Evolutionary conservation across 2,329 filamentous ascomycete species (phyloP).

Genomic region (Diaporthe sp.): DNA sequence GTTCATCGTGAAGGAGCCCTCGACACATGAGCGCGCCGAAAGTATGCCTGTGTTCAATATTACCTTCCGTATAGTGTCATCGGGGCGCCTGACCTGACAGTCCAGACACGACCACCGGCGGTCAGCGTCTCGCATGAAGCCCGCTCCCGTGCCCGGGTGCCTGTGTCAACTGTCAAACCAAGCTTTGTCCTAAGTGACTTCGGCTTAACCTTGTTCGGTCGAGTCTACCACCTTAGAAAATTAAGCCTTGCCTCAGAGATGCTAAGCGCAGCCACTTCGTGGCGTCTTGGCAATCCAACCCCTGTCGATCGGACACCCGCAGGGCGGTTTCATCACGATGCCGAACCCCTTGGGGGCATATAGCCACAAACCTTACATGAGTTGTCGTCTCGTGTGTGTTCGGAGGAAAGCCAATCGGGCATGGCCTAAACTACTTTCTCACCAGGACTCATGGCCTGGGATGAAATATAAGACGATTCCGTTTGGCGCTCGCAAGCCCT

Average conservation of each 20-base stretch:
- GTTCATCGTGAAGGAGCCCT: background rate
- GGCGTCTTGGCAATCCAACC: constrained; percentile 22
- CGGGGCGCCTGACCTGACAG: constrained; percentile 14
- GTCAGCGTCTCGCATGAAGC: constrained; percentile 5
- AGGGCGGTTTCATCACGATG: constrained; percentile 28
- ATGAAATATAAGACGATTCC: constrained; percentile 27
- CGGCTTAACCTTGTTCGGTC: constrained; percentile 19
- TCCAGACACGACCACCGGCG: background rate
- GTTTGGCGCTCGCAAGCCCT: background rate
- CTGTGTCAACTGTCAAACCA: constrained; percentile 31
- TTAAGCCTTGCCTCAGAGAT: constrained; percentile 28
- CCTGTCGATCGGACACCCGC: constrained; percentile 17
- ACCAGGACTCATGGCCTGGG: background rate
- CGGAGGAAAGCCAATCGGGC: constrained; percentile 26
- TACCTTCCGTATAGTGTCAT: background rate
- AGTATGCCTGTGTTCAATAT: background rate
- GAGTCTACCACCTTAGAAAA: background rate
- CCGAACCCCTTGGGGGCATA: constrained; percentile 6
- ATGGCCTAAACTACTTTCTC: background rate
- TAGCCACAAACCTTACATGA: constrained; percentile 10
- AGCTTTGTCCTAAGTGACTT: constrained; percentile 17
- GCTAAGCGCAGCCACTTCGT: constrained; percentile 29
- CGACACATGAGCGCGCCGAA: background rate
- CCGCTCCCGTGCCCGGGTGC: constrained; percentile 4
- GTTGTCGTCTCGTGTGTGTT: constrained; percentile 29